Evolutionary conservation across 805 yeast genomes (phyloP), one percentile per base, ranked within the genome.

Genomic region (Candida michaelii): DNA sequence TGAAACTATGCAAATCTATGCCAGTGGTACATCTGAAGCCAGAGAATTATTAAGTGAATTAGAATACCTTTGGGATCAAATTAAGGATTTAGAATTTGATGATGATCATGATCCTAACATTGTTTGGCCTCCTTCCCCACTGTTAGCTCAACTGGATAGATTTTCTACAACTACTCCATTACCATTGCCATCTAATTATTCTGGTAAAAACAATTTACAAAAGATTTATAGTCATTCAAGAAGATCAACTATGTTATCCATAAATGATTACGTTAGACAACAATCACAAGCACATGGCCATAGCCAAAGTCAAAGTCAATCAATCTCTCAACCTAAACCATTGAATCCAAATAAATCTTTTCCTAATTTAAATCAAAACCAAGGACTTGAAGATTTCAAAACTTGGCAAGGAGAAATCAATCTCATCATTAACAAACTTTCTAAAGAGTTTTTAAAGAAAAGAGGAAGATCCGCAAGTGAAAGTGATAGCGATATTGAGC

Each of bases 31-130:
- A 1, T 65, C 71, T 47, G 89, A 82, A 51, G 82, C 89, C 0
- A 61, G 82, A 14, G 88, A 82, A 53, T 68, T 82, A 40, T 67
- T 84, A 42, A 62, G 70, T 34, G 93, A 86, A 53, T 71, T 88
- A 49, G 90, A 85, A 56, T 76, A 72, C 50, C 63, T 83, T 31
- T 87, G 90, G 89, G 84, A 81, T 58, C 89, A 82, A 56, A 79
- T 83, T 46, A 79, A 76, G 50, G 79, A 79, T 51, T 50, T 69
- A 24, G 65, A 59, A 27, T 59, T 55, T 39, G 67, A 66, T 12
- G 69, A 61, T 13, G 60, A 55, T 9, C 54, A 59, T 30, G 50
- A 51, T 16, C 49, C 47, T 5, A 25, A 36, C 12, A 48, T 46
- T 31, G 51, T 46, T 35, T 59, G 60, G 11, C 52, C 63, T 25